These are phyloP conservation scores for Murraya koenigii DNA, from an alignment of 345 rosid species.

Conservation along the genomic window DNA sequence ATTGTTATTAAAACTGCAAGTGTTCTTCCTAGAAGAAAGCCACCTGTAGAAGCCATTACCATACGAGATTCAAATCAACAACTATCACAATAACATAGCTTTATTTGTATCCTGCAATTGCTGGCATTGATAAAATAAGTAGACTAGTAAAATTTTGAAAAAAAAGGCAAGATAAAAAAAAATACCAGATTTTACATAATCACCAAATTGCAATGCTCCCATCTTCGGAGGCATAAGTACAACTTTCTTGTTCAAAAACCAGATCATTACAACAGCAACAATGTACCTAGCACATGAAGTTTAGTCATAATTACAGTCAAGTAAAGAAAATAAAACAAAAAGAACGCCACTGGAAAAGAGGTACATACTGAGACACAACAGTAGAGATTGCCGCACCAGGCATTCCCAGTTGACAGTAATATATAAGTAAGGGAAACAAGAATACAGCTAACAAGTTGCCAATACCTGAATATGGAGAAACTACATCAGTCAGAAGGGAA, in stretches of 20 bases:
- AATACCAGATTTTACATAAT: slow-evolving; percentile 87
- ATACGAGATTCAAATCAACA: neutral
- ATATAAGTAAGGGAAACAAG: slow-evolving; percentile 74
- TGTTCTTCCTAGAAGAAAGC: slow-evolving; percentile 92
- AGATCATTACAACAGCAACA: slow-evolving; percentile 64
- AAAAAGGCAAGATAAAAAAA: slow-evolving; percentile 3
- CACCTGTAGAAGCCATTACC: slow-evolving; percentile 52
- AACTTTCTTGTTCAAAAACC: slow-evolving; percentile 70
- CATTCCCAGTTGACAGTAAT: slow-evolving; percentile 71
- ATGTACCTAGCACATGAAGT: slow-evolving; percentile 52
- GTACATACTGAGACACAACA: slow-evolving; percentile 81
- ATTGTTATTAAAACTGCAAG: slow-evolving; percentile 75
- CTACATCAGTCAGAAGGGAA: slow-evolving; percentile 13
- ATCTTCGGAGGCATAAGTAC: slow-evolving; percentile 77
- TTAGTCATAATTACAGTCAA: neutral
- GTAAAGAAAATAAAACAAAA: slow-evolving; percentile 3
- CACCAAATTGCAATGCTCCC: slow-evolving; percentile 72
- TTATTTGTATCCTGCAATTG: neutral
- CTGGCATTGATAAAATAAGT: neutral
- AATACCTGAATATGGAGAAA: slow-evolving; percentile 49
- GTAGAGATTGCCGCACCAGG: slow-evolving; percentile 91
- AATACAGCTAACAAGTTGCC: slow-evolving; percentile 71
- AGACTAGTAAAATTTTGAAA: neutral
- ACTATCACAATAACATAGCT: neutral
- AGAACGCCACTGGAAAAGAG: slow-evolving; percentile 14